Conservation (phyloP, 2,329 filamentous ascomycete genomes). For the Fonsecaea multimorphosa region DNA sequence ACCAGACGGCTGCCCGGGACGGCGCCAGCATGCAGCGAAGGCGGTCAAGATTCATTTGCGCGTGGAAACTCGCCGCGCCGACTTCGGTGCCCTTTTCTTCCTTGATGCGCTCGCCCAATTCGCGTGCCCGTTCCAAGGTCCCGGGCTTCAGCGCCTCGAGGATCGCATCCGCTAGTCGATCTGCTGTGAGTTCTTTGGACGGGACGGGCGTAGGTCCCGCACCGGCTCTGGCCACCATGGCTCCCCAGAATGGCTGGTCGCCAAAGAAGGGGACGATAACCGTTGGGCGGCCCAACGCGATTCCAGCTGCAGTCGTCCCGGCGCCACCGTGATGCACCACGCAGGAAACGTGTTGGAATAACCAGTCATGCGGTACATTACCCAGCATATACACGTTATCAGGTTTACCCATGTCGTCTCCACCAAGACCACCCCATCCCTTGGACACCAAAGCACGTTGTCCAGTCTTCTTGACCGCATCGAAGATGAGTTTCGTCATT, state of each 20-base stretch:
- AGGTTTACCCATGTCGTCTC: conserved; percentile 70
- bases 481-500: conserved; percentile 74
- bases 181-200: conserved; percentile 69
- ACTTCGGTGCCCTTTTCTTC: conserved; percentile 68
- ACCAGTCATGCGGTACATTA: conserved; percentile 86
- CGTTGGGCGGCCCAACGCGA: conserved; percentile 79
- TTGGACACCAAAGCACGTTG: conserved; percentile 83
- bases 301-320: conserved; percentile 88
- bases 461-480: conserved; percentile 69
- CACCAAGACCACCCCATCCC: conserved; percentile 85
- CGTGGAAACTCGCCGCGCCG: conserved; percentile 72
- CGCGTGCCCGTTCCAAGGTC: conserved; percentile 61
- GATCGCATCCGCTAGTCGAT: conserved; percentile 70
- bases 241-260: conserved; percentile 83
- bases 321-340: conserved; percentile 89
- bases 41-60: conserved; percentile 68
- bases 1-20: conserved; percentile 74
- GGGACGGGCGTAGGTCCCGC: conserved; percentile 75
- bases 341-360: conserved; percentile 79
- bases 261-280: conserved; percentile 87
- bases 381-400: conserved; percentile 82
- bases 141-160: conserved; percentile 65
- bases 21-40: conserved; percentile 74
- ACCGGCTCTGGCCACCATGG: conserved; percentile 74
- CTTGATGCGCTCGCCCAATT: conserved; percentile 69